Base-by-base conservation (phyloP, 768 basidiomycete species). In the Leccinum broughii region DNA sequence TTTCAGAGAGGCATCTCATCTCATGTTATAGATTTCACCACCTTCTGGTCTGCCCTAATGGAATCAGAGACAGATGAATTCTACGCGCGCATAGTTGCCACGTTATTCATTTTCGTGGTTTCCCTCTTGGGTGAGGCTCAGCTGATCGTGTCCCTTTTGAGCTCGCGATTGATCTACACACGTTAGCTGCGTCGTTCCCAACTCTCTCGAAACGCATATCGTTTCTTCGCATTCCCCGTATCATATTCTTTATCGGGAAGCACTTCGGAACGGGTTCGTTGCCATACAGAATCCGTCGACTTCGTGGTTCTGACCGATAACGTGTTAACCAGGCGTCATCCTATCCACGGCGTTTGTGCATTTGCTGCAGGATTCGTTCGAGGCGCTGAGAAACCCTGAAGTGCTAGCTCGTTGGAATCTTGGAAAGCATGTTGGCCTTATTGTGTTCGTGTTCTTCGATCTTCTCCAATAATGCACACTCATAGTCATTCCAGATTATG, bases 341-440 rank as follows among this genome's bases (percentile, higher is more conserved):
- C 72, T 93, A 4, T 85, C 91, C 4, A 93, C 92, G 0, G 91
- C 90, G 0, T 93, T 93, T 65, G 85, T 88, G 17, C 92, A 93
- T 70, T 77, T 93, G 9, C 77, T 93, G 13, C 87, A 90, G 63
- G 90, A 92, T 59, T 84, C 90, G 0, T 92, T 90, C 66, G 80
- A 81, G 57, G 80, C 83, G 0, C 77, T 93, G 2, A 76, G 77
- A 48, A 75, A 80, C 57, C 77, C 78, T 0, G 68, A 64, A 3
- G 79, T 89, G 15, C 79, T 77, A 54, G 68, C 71, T 55, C 69
- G 71, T 46, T 85, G 84, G 76, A 75, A 78, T 3, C 68, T 89
- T 24, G 83, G 83, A 14, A 75, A 83, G 41, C 82, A 85, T 78
- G 83, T 86, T 1, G 92, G 92, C 2, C 73, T 87, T 7, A 86